Evolutionary conservation across 1,284 basidiomycete species (phyloP).

Genomic region (Vanrija sp.): DNA sequence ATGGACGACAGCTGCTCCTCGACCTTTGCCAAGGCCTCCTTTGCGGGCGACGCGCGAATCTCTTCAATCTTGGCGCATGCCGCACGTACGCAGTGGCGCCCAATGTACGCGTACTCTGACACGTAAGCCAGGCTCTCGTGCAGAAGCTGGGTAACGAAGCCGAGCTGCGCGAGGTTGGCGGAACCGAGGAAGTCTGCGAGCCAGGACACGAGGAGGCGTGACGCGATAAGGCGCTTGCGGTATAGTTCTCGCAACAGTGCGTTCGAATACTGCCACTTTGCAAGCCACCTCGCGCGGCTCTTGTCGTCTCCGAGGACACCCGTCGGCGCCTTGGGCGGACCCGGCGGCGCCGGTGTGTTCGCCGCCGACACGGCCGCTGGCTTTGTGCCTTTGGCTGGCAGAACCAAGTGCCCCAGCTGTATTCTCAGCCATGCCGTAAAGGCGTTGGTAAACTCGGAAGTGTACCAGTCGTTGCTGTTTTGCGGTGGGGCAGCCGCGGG

Average conservation of each 20-base stretch:
- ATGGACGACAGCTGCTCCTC: conserved; percentile 30
- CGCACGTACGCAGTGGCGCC: conserved; percentile 31
- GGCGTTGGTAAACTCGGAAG: conserved; percentile 81
- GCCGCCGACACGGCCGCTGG: conserved; percentile 59
- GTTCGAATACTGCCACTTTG: conserved; percentile 51
- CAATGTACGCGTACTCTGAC: conserved; percentile 48
- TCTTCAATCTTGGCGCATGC: conserved; percentile 59
- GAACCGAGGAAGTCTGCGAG: conserved; percentile 69
- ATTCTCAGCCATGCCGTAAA: conserved; percentile 86
- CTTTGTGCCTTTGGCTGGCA: conserved; percentile 74
- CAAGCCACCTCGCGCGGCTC: conserved; percentile 27
- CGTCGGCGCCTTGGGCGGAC: conserved; percentile 42
- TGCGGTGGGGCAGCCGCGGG: conserved; percentile 40
- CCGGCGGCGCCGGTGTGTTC: conserved; percentile 22
- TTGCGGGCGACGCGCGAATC: conserved; percentile 31
- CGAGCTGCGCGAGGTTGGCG: conserved; percentile 78
- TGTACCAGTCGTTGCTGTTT: conserved; percentile 74
- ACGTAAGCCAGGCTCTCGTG: conserved; percentile 77
- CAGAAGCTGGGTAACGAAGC: conserved; percentile 70
- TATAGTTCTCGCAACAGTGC: conserved; percentile 73
- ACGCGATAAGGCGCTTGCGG: conserved; percentile 75
- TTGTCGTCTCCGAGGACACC: conserved; percentile 49
- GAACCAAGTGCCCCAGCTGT: conserved; percentile 75
- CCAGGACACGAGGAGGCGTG: conserved; percentile 75
- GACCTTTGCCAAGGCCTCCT: conserved; percentile 24